phyloP scores from a whole-genome alignment of 352 stramenopile species.

The Phytophthora europaea region DNA sequence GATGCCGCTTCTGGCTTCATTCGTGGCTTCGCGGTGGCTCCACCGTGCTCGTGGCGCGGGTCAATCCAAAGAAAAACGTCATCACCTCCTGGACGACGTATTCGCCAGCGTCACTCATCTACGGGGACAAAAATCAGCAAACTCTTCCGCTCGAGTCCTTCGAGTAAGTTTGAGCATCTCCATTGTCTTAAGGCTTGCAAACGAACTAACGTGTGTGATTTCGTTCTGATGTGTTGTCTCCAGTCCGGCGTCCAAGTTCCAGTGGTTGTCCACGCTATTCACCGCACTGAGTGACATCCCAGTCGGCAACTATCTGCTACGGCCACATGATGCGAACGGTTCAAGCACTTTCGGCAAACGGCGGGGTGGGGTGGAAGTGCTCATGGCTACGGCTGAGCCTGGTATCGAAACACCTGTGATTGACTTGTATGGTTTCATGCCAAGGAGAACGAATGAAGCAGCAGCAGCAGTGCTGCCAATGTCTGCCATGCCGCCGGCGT shows the following conservation, averaged over 20 bases:
- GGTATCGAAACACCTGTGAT: conserved; percentile 19
- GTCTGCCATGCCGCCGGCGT: conserved; percentile 11
- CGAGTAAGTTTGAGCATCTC: conserved; percentile 51
- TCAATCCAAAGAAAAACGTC: conserved; percentile 43
- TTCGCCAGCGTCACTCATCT: conserved; percentile 56
- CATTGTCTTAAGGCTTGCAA: neutral
- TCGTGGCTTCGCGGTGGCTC: conserved; percentile 82
- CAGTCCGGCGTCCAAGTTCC: conserved; percentile 52
- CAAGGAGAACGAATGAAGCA: conserved; percentile 11
- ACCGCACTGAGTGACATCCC: conserved; percentile 40
- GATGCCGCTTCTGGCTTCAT: conserved; percentile 76
- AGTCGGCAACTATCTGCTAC: conserved; percentile 51
- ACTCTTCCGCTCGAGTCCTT: conserved; percentile 52
- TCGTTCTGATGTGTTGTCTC: conserved; percentile 2
- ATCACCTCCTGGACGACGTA: conserved; percentile 61
- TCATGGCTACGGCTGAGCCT: conserved; percentile 33
- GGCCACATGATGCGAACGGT: conserved; percentile 14
- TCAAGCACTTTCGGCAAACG: conserved; percentile 31
- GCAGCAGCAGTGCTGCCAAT: neutral
- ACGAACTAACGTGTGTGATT: neutral
- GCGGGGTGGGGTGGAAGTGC: conserved; percentile 29
- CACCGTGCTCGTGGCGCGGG: conserved; percentile 54
- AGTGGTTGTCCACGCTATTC: conserved; percentile 45
- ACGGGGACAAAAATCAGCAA: conserved; percentile 43
- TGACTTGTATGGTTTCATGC: conserved; percentile 59